Evolutionary conservation across 1,284 basidiomycete species (phyloP), one percentile per base, ranked within the genome.

Genomic region (Papiliotrema fonsecae): DNA sequence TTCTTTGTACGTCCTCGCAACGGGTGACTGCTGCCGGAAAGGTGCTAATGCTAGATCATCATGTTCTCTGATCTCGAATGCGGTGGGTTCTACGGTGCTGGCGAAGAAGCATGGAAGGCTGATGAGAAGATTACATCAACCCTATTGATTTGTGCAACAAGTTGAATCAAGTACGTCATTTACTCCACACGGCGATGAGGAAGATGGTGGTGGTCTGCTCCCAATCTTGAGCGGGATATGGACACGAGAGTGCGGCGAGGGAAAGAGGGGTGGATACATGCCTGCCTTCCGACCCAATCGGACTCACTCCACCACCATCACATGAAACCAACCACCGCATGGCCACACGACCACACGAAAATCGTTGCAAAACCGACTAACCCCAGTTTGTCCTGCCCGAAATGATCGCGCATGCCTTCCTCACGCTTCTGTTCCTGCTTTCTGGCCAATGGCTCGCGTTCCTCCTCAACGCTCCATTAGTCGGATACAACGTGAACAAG

Each of bases 111-210:
- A 22, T 14, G 30, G 19, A 7, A 9, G 7, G 24, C 24, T 6
- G 16, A 11, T 45, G 67, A 49, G 66, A 50, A 72, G 69, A 97
- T 80, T 98, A 97, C 78, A 96, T 98, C 79, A 99, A 98, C 78
- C 94, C 94, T 49, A 97, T 98, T 82, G 94, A 99, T 76, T 85
- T 98, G 32, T 98, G 96, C 79, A 97, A 97, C 79, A 97, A 97
- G 79, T 85, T 99, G 67, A 99, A 98, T 75, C 89, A 94, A 77
- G 94, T 96, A 57, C 48, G 74, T 67, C 34, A 24, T 6, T 30
- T 26, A 31, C 22, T n/a, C n/a, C n/a, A n/a, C n/a, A n/a, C n/a
- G n/a, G n/a, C n/a, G n/a, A 19, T 3, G 9, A n/a, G n/a, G 13
- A n/a, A n/a, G 24, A 45, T 36, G 24, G 27, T 27, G 24, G 28